Evolutionary conservation across 2,329 filamentous ascomycete species (phyloP).

Genomic region (Bipolaris sorokiniana): DNA sequence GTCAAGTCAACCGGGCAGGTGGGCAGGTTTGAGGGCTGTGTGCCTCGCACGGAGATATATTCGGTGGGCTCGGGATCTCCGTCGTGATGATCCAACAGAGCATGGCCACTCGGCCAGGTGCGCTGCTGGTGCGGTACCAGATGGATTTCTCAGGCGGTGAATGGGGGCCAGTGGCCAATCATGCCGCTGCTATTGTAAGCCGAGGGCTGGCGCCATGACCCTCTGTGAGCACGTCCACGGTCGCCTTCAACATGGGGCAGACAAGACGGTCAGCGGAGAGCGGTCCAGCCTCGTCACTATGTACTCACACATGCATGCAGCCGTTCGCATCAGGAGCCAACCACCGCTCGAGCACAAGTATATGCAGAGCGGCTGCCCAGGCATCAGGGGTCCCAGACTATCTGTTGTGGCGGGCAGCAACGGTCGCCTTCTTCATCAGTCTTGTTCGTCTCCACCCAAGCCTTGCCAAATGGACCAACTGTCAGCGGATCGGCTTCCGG

Average conservation of each 20-base stretch:
- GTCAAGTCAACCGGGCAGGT: constrained; percentile 14
- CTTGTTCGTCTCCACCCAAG: constrained; percentile 9
- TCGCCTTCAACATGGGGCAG: constrained; percentile 5
- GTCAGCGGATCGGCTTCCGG: constrained; percentile 24
- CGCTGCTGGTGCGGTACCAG: constrained; percentile 23
- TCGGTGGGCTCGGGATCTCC: constrained; percentile 23
- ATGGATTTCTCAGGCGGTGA: constrained; percentile 27
- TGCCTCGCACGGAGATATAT: constrained; percentile 24
- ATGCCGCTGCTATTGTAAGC: constrained; percentile 31
- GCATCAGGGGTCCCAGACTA: background rate
- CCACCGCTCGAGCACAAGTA: constrained; percentile 1
- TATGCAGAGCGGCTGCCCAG: constrained; percentile 1
- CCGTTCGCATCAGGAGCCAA: constrained; percentile 3
- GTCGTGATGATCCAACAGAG: constrained; percentile 26
- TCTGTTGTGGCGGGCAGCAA: constrained; percentile 22
- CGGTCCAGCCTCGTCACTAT: background rate
- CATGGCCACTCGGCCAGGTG: constrained; percentile 22
- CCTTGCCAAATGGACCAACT: constrained; percentile 13
- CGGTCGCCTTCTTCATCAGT: constrained; percentile 10
- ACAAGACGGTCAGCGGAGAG: background rate
- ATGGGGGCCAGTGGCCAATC: constrained; percentile 29
- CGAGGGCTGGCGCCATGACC: constrained; percentile 19
- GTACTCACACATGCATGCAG: background rate
- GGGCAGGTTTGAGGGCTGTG: constrained; percentile 25
- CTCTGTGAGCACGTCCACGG: constrained; percentile 14